A percentile compares a stretch with the other conserved stretches of the same genome.
These are phyloP conservation scores for Talaromyces islandicus DNA, from an alignment of 2,329 filamentous ascomycete genomes.

Conservation along the genomic window DNA sequence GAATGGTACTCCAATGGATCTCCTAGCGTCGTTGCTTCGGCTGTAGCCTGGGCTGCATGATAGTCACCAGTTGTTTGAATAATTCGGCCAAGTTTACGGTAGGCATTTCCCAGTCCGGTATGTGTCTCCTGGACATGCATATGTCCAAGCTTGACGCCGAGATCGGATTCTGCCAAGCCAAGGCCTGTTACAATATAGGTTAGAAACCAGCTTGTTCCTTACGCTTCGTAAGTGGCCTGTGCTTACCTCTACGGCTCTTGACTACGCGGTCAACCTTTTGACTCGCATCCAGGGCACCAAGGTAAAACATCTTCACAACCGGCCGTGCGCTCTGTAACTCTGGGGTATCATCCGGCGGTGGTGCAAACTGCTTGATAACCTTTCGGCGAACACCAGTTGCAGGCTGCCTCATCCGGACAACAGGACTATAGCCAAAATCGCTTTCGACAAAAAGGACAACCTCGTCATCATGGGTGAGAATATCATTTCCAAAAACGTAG, in stretches of 20 bases:
- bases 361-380: slow-evolving; percentile 96
- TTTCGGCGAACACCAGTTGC: slow-evolving; percentile 92
- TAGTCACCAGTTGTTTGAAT: slow-evolving; percentile 92
- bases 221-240: not conserved
- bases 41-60: slow-evolving; percentile 92
- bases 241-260: slow-evolving; percentile 77
- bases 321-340: slow-evolving; percentile 87
- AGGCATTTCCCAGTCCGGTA: slow-evolving; percentile 78
- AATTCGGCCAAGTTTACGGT: slow-evolving; percentile 88
- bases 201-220: slow-evolving; percentile 14
- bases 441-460: slow-evolving; percentile 98
- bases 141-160: slow-evolving; percentile 79
- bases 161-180: slow-evolving; percentile 84
- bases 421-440: slow-evolving; percentile 95
- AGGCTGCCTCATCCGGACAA: slow-evolving; percentile 92
- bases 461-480: slow-evolving; percentile 91
- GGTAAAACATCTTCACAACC: slow-evolving; percentile 89
- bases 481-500: slow-evolving; percentile 83
- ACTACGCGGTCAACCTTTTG: slow-evolving; percentile 95
- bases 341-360: slow-evolving; percentile 92
- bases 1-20: slow-evolving; percentile 95
- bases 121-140: slow-evolving; percentile 91
- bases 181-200: slow-evolving; percentile 54
- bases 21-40: slow-evolving; percentile 88
- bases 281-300: slow-evolving; percentile 92